These are phyloP conservation scores for Hymenoscyphus infarciens DNA, from an alignment of 2,329 filamentous ascomycete species.

Conservation along the genomic window DNA sequence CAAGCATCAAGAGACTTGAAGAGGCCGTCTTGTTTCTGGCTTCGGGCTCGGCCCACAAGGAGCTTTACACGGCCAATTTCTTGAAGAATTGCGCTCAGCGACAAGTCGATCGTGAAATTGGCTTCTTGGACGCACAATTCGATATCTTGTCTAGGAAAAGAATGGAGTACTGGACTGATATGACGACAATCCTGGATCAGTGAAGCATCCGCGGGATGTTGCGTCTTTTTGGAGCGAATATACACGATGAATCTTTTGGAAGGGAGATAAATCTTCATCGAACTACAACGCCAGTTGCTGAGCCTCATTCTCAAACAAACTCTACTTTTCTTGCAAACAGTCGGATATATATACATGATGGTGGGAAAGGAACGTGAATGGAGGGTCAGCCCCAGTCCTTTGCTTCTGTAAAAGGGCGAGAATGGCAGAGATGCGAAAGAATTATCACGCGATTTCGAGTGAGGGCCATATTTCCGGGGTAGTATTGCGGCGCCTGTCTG, in stretches of 20 bases:
- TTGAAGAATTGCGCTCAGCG: constrained; percentile 3
- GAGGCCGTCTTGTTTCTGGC: constrained; percentile 5
- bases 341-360: too few relatives aligned
- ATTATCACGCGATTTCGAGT: too few relatives aligned
- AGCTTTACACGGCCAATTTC: background rate
- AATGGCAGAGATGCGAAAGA: too few relatives aligned
- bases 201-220: background rate
- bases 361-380: too few relatives aligned
- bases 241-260: background rate
- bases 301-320: too few relatives aligned
- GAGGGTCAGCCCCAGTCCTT: too few relatives aligned
- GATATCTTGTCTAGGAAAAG: background rate
- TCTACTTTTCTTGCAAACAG: too few relatives aligned
- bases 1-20: background rate
- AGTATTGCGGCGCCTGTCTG: background rate
- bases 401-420: too few relatives aligned
- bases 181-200: constrained; percentile 1
- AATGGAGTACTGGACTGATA: constrained; percentile 4
- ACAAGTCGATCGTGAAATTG: constrained; percentile 8
- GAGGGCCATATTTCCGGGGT: too few relatives aligned
- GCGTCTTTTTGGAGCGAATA: background rate
- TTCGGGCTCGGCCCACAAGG: constrained; percentile 2
- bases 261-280: too few relatives aligned
- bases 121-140: background rate
- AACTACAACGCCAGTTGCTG: too few relatives aligned